Evolutionary conservation across 139 green algal genomes (phyloP), one percentile per base, ranked within the genome.

Genomic region (Micractinium conductrix): DNA sequence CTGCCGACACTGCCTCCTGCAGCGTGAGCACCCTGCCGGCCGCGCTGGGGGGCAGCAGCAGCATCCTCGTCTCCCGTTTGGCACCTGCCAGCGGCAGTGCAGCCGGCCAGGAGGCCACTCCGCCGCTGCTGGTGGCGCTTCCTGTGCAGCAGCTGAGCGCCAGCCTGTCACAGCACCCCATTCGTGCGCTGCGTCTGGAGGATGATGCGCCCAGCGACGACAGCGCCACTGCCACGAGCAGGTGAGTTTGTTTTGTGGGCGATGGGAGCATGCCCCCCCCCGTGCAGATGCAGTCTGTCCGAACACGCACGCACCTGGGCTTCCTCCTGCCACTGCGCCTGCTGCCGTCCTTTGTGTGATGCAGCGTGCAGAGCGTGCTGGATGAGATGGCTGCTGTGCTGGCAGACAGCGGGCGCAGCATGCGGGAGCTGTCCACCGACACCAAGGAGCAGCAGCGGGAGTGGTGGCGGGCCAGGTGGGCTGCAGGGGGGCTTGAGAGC

Each of bases 361-460:
- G 40, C 42, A 44, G 55, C 38, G 76, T 74, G 87, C 44, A 72
- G 30, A 82, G 76, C 67, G 76, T 84, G 62, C 40, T 90, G 50
- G 76, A 75, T 2, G 85, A 90, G 74, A 87, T 95, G 79, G 42
- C 42, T 10, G 33, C 62, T 24, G 82, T 95, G 28, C 82, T 95
- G 63, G 85, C 88, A 22, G 90, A 92, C 69, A 94, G 90, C 84
- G 65, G 60, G 21, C 83, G 78, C 79, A 95, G 90, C 89, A 95
- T 95, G 92, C 71, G 80, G 7, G 81, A 84, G 55, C 48, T 87
- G 80, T 62, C 44, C 50, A 82, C 79, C 0, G 62, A 86, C 12
- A 78, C 50, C 37, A 79, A 67, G 24, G 80, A 89, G 69, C 71
- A 90, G 72, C 71, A 80, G 74, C 73, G 87, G 0, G 81, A 69